Percentiles rank a stretch among this genome's conserved stretches.
Conservation (phyloP, 352 stramenopile species). For the Blastocystis sp. region DNA sequence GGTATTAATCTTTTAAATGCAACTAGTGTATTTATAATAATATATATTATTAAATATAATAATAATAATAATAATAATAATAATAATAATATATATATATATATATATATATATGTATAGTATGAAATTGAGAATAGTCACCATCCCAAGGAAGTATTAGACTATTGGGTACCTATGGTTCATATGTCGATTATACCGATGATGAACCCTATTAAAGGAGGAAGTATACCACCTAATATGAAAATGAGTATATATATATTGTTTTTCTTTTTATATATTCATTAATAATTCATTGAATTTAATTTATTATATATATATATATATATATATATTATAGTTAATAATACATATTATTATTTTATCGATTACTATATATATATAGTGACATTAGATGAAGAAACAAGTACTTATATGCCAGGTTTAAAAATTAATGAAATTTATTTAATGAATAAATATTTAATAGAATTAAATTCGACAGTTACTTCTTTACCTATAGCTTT, state of each 20-base stretch:
- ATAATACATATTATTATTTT: no score
- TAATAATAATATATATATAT: no score
- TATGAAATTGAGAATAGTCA: no score
- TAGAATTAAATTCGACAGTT: conserved; percentile 65
- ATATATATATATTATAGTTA: no score
- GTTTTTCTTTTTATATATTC: neutral
- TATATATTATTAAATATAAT: no score
- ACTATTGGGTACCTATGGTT: conserved; percentile 34
- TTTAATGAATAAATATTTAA: conserved; percentile 55
- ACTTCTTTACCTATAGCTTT: conserved; percentile 58
- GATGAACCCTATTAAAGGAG: conserved; percentile 6
- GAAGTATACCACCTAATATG: conserved; percentile 28
- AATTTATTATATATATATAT: conserved; percentile 3
- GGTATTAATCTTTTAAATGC: no score
- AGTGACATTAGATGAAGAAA: conserved; percentile 50
- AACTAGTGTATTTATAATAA: no score
- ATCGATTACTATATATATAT: no score
- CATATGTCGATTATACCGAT: conserved; percentile 29
- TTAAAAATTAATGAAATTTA: conserved; percentile 55
- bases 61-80: no score
- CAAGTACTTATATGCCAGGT: conserved; percentile 56
- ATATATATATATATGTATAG: no score
- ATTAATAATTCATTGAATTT: neutral
- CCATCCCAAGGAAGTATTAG: conserved; percentile 5
- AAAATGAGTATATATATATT: conserved; percentile 4